These are phyloP conservation scores for Ogataea pignaliae DNA, from an alignment of 805 yeast genomes.

Conservation along the genomic window DNA sequence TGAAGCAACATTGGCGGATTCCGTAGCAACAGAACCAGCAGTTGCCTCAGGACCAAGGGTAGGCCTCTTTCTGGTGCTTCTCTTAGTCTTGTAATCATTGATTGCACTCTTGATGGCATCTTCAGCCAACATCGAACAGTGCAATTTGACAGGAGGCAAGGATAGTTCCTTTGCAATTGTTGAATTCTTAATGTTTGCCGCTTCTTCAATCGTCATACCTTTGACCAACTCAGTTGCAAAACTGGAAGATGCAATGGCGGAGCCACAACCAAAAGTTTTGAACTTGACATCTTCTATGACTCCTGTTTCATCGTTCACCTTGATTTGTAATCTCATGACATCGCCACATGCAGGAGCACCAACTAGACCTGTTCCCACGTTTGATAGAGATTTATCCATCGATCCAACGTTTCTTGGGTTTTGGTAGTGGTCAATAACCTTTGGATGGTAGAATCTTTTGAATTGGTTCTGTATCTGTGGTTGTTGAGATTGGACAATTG, in stretches of 20 bases:
- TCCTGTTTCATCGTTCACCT: slow-evolving; percentile 88
- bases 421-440: slow-evolving; percentile 92
- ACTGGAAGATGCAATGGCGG: slow-evolving; percentile 94
- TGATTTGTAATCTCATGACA: slow-evolving; percentile 95
- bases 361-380: slow-evolving; percentile 95
- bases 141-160: slow-evolving; percentile 94
- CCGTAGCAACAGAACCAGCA: slow-evolving; percentile 14
- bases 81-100: slow-evolving; percentile 88
- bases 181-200: slow-evolving; percentile 87
- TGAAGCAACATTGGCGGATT: background rate
- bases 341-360: slow-evolving; percentile 99
- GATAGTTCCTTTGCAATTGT: slow-evolving; percentile 91
- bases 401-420: slow-evolving; percentile 98
- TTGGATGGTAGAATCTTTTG: slow-evolving; percentile 68
- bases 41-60: slow-evolving; percentile 61
- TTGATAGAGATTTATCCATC: slow-evolving; percentile 65
- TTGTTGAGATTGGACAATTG: background rate
- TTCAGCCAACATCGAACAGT: slow-evolving; percentile 98
- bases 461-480: background rate
- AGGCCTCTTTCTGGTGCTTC: slow-evolving; percentile 41
- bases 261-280: slow-evolving; percentile 99
- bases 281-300: slow-evolving; percentile 92
- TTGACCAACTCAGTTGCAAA: slow-evolving; percentile 93
- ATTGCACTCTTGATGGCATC: slow-evolving; percentile 98
- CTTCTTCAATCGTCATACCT: slow-evolving; percentile 93